phyloP scores from a whole-genome alignment of 495 filamentous ascomycete genomes.

The Schizothecium vesticola region DNA sequence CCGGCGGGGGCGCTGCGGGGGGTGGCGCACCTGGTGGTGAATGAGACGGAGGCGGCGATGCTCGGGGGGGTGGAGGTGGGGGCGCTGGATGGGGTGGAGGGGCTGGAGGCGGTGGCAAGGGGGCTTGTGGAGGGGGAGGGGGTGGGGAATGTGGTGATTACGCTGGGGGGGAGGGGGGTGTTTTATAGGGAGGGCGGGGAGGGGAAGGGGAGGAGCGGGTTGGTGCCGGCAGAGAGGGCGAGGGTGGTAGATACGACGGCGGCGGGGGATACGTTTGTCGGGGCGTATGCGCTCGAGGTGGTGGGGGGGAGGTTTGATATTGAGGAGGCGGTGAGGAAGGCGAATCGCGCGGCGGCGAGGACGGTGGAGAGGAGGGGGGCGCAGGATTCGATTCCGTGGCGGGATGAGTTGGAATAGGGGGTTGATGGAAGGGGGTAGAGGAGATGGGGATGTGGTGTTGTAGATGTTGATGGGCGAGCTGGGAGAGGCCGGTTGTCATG shows the following conservation, averaged over 20 bases:
- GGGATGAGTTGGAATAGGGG: conserved; percentile 57
- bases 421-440: background rate
- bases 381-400: conserved; percentile 85
- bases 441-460: no score
- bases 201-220: conserved; percentile 33
- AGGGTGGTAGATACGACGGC: conserved; percentile 89
- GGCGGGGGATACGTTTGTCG: conserved; percentile 92
- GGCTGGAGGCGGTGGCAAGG: conserved; percentile 40
- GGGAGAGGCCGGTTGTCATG: no score
- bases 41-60: conserved; percentile 83
- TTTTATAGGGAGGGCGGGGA: conserved; percentile 45
- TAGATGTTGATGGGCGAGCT: background rate
- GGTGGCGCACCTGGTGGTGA: conserved; percentile 78
- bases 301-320: conserved; percentile 44
- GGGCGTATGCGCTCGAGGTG: conserved; percentile 71
- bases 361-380: conserved; percentile 75
- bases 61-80: conserved; percentile 51
- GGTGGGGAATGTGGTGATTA: conserved; percentile 73
- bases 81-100: conserved; percentile 43
- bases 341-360: conserved; percentile 67
- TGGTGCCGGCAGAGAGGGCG: conserved; percentile 52
- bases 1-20: conserved; percentile 61
- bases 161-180: conserved; percentile 71
- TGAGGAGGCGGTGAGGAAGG: conserved; percentile 57
- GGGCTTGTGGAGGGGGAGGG: conserved; percentile 57